Evolutionary conservation across 2,329 filamentous ascomycete species (phyloP).

Genomic region (Graphilbum sp.): DNA sequence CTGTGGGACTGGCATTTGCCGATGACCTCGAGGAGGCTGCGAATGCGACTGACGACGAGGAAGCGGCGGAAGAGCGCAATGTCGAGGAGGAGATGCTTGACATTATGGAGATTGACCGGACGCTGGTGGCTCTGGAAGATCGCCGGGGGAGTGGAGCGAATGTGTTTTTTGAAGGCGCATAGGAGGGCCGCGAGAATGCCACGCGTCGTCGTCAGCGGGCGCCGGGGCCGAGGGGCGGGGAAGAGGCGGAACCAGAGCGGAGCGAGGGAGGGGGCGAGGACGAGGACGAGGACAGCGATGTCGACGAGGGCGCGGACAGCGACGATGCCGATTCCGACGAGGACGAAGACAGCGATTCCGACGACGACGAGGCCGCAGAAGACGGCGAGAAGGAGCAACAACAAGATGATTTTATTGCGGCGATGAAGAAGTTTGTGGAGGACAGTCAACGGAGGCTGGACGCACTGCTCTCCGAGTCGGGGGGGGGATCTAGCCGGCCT

Average conservation of each 20-base stretch:
- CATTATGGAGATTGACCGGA: conserved; percentile 49
- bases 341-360: background rate
- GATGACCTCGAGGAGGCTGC: conserved; percentile 35
- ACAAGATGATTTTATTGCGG: too few relatives aligned
- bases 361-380: background rate
- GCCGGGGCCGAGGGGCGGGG: background rate
- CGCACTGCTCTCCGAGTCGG: too few relatives aligned
- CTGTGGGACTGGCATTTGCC: conserved; percentile 28
- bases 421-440: too few relatives aligned
- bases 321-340: background rate
- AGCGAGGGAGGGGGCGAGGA: background rate
- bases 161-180: conserved; percentile 11
- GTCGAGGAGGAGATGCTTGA: conserved; percentile 46
- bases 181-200: conserved; percentile 1
- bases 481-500: too few relatives aligned
- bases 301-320: background rate
- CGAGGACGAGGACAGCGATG: background rate
- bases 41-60: conserved; percentile 31
- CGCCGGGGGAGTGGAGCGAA: conserved; percentile 24
- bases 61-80: conserved; percentile 29
- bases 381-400: too few relatives aligned
- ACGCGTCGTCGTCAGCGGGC: background rate
- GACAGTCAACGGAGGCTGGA: too few relatives aligned
- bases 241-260: too few relatives aligned
- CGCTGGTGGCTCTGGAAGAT: conserved; percentile 37